Evolutionary conservation across 2,329 filamentous ascomycete genomes (phyloP).

Genomic region (Botrytis byssoidea): DNA sequence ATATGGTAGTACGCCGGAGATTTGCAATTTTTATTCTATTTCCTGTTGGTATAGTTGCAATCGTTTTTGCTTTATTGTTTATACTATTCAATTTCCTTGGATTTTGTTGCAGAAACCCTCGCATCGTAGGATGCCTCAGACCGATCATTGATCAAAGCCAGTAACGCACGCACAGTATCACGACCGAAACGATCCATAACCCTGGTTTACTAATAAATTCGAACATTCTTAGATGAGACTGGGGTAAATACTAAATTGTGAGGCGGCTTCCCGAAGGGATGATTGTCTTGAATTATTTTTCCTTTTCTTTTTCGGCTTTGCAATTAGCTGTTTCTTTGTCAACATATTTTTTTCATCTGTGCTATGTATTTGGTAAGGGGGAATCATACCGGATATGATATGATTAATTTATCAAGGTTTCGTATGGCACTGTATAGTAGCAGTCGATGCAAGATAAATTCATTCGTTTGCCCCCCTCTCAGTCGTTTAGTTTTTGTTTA

Average conservation of each 20-base stretch:
- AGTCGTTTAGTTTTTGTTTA: background rate
- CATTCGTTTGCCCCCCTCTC: conserved; percentile 19
- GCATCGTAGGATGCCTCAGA: conserved; percentile 1
- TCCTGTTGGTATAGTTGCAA: background rate
- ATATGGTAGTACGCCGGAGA: conserved; percentile 3
- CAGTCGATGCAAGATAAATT: conserved; percentile 21
- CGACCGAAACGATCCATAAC: conserved; percentile 11
- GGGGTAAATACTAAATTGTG: conserved; percentile 12
- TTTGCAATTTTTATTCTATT: conserved; percentile 1
- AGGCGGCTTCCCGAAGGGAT: conserved; percentile 31
- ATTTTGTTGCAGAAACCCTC: conserved; percentile 8
- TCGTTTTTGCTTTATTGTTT: conserved; percentile 10
- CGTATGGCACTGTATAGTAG: conserved; percentile 11
- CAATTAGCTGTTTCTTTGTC: conserved; percentile 8
- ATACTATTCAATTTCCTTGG: background rate
- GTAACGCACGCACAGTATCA: conserved; percentile 3
- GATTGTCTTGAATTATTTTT: conserved; percentile 29
- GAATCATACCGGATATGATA: conserved; percentile 20
- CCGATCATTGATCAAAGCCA: conserved; percentile 15
- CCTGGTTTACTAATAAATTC: conserved; percentile 11
- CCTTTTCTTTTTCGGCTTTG: conserved; percentile 8
- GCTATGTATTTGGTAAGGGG: conserved; percentile 15
- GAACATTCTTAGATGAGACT: conserved; percentile 27
- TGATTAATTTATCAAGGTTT: conserved; percentile 17
- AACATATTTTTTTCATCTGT: background rate